These are phyloP conservation scores for Vitis cinerea DNA, from an alignment of 164 flowering plant species.

Conservation along the genomic window DNA sequence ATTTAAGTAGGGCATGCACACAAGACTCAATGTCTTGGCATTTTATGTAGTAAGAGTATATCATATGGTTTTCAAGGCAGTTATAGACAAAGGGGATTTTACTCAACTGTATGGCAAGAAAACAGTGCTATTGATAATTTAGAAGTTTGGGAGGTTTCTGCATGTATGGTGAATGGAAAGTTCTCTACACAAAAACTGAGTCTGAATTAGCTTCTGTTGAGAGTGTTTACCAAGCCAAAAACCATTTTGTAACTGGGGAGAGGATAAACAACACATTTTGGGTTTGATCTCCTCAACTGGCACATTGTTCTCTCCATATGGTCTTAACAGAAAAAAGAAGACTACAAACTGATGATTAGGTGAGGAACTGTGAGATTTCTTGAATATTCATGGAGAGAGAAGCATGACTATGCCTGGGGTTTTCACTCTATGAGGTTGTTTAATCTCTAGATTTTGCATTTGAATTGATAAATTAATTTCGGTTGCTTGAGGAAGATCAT, in stretches of 20 bases:
- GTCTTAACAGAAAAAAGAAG: not conserved
- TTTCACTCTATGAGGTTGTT: not conserved
- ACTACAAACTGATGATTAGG: not conserved
- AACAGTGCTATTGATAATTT: no score
- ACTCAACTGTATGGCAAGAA: no score
- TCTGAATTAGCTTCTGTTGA: not conserved
- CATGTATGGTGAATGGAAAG: not conserved
- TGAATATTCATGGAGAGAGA: not conserved
- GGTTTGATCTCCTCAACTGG: no score
- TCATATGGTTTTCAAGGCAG: no score
- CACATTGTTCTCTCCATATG: not conserved
- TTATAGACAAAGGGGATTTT: no score
- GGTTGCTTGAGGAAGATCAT: conserved; percentile 12
- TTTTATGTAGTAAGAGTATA: no score
- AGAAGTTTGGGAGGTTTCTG: not conserved
- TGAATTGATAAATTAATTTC: conserved; percentile 6
- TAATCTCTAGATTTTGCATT: conserved; percentile 14
- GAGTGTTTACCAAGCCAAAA: not conserved
- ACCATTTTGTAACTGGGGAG: not conserved
- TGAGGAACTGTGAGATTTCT: no score
- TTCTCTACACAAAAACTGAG: no score
- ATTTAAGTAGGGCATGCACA: no score
- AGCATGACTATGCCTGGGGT: conserved; percentile 3
- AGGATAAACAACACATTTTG: no score
- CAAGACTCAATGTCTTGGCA: no score